A percentile compares a stretch with the other conserved stretches of the same genome.
Conservation (phyloP, 2,329 filamentous ascomycete genomes). For the Cryphonectria nitschkei region DNA sequence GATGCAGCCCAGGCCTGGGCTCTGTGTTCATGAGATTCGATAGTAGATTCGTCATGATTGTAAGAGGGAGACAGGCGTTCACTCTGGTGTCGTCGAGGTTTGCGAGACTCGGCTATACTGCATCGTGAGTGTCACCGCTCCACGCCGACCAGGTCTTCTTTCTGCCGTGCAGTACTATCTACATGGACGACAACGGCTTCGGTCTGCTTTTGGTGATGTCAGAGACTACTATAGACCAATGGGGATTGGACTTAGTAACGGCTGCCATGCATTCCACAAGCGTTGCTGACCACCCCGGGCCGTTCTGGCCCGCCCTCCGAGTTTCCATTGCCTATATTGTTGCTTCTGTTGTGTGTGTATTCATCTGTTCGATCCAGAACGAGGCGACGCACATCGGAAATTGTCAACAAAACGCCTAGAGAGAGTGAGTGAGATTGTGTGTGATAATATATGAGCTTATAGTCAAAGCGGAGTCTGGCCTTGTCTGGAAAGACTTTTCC, state of each 20-base stretch:
- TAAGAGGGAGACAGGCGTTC: neutral
- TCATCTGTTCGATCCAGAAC: neutral
- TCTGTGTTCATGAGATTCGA: constrained; percentile 36
- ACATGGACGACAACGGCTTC: neutral
- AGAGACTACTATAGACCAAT: constrained; percentile 1
- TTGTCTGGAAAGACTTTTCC: neutral
- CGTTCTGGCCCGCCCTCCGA: neutral
- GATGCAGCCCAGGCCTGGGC: constrained; percentile 43
- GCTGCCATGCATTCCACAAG: neutral
- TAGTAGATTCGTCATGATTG: constrained; percentile 11
- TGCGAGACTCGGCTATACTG: neutral
- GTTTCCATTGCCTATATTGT: neutral
- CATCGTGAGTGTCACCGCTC: neutral
- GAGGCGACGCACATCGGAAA: neutral
- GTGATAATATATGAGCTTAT: neutral
- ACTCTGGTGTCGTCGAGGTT: neutral
- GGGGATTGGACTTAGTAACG: neutral
- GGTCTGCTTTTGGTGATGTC: constrained; percentile 17
- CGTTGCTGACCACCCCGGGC: neutral
- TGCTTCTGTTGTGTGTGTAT: neutral
- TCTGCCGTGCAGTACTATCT: neutral
- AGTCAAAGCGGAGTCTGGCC: neutral
- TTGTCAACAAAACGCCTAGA: neutral
- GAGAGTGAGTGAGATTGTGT: neutral
- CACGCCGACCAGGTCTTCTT: neutral